Percentiles rank a stretch among this genome's conserved stretches.
phyloP scores from a whole-genome alignment of 352 stramenopile species.

The Globisporangium okanoganense region DNA sequence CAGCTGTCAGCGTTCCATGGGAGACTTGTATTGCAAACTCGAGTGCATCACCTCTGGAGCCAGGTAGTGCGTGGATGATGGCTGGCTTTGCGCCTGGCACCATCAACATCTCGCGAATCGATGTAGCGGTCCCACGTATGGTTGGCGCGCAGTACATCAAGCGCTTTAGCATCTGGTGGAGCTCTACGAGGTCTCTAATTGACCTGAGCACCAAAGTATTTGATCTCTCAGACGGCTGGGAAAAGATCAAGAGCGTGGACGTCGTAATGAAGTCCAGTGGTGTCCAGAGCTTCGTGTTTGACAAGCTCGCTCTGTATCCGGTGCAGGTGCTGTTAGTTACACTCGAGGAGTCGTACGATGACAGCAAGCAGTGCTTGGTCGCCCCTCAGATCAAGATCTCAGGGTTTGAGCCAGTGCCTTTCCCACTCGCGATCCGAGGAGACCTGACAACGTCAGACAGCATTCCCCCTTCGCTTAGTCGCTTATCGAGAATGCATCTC shows the following conservation, averaged over 20 bases:
- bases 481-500: conserved; percentile 57
- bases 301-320: conserved; percentile 22
- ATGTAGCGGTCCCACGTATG: conserved; percentile 39
- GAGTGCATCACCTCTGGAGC: conserved; percentile 22
- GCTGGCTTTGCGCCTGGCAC: conserved; percentile 30
- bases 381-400: conserved; percentile 30
- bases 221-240: conserved; percentile 35
- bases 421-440: conserved; percentile 42
- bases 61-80: conserved; percentile 56
- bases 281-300: conserved; percentile 27
- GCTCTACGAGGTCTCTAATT: conserved; percentile 17
- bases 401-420: conserved; percentile 36
- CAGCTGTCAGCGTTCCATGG: conserved; percentile 15
- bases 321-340: conserved; percentile 29
- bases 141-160: conserved; percentile 40
- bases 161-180: conserved; percentile 47
- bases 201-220: conserved; percentile 15
- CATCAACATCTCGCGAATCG: conserved; percentile 34
- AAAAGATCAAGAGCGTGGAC: conserved; percentile 25
- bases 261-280: conserved; percentile 47
- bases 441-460: conserved; percentile 32
- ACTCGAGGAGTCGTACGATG: conserved; percentile 63
- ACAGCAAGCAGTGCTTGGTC: conserved; percentile 30
- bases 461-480: conserved; percentile 28
- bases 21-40: conserved; percentile 39